Evolutionary conservation across 345 rosid species (phyloP), one percentile per base, ranked within the genome.

Genomic region (Isatis tinctoria): DNA sequence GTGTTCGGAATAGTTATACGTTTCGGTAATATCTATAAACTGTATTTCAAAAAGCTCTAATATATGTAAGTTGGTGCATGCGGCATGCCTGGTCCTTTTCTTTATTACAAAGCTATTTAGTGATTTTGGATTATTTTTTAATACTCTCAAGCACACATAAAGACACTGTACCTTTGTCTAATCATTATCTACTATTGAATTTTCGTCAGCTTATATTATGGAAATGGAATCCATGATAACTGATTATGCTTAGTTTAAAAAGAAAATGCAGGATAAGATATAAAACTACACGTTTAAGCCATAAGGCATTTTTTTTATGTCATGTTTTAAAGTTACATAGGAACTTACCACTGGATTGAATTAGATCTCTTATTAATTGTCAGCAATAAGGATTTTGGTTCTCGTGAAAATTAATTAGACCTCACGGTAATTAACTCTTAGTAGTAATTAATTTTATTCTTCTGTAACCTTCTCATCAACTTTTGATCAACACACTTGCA

Each of bases 161-260:
- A 16, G 49, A 69, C 64, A 48, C 22, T 74, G 53, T 27, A 45
- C 52, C 49, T 66, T 36, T 74, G 10, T 66, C 52, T 45, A 26
- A 74, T 59, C 78, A 59, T 66, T 74, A 59, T 74, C 35, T 66
- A 74, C 60, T 74, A 67, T 18, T 48, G 60, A 36, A 6, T 33
- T 74, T 59, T 67, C 61, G 73, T 59, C 78, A 48, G 73, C 72
- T 74, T 74, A 59, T 67, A 67, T 39, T 10, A 49, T 74, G 78
- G 78, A 74, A 59, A 37, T 47, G 54, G 78, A 74, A 67, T 67
- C 73, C 37, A 26, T 66, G 57, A 47, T 47, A 66, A 27, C 27
- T 27, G 24, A 47, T 57, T 12, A 66, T 51, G 40, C 26, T 5
- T 52, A 26, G 7, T 26, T 26, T 26, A 12, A 51, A 49, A 51